phyloP scores from a whole-genome alignment of 768 basidiomycete genomes.

The Tricholoma hemisulphureum region DNA sequence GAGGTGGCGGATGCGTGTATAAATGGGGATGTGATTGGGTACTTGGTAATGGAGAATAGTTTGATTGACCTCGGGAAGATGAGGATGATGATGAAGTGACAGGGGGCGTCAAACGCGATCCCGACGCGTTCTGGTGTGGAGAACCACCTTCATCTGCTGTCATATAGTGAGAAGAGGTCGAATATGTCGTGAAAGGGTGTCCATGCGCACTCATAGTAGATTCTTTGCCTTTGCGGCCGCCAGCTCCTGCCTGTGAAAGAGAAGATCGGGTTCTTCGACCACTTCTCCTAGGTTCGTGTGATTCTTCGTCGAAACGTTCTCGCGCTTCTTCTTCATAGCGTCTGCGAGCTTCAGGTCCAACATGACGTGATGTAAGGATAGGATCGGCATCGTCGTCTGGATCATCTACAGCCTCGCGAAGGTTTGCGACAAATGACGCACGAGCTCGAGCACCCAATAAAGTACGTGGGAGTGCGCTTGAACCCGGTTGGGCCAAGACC shows the following conservation, averaged over 20 bases:
- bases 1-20: slow-evolving; percentile 13
- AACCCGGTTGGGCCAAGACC: slow-evolving; percentile 36
- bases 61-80: slow-evolving; percentile 4
- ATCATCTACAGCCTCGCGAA: slow-evolving; percentile 49
- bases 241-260: slow-evolving; percentile 9
- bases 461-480: slow-evolving; percentile 49
- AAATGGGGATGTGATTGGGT: slow-evolving; percentile 18
- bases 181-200: slow-evolving; percentile 2
- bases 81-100: slow-evolving; percentile 13
- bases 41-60: slow-evolving; percentile 11
- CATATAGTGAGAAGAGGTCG: slow-evolving; percentile 2
- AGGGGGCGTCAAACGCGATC: slow-evolving; percentile 23
- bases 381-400: slow-evolving; percentile 50
- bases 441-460: slow-evolving; percentile 43
- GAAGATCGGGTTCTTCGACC: slow-evolving; percentile 14
- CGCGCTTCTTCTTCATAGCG: slow-evolving; percentile 43
- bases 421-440: slow-evolving; percentile 44
- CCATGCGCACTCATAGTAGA: not conserved
- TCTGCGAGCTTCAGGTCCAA: slow-evolving; percentile 44
- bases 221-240: slow-evolving; percentile 41
- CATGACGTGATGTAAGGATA: slow-evolving; percentile 41
- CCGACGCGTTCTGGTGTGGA: slow-evolving; percentile 25
- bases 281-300: slow-evolving; percentile 37
- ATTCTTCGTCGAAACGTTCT: slow-evolving; percentile 45
- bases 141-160: slow-evolving; percentile 13